Base-by-base conservation (phyloP, 2,329 filamentous ascomycete genomes). In the Blastomyces percursus region DNA sequence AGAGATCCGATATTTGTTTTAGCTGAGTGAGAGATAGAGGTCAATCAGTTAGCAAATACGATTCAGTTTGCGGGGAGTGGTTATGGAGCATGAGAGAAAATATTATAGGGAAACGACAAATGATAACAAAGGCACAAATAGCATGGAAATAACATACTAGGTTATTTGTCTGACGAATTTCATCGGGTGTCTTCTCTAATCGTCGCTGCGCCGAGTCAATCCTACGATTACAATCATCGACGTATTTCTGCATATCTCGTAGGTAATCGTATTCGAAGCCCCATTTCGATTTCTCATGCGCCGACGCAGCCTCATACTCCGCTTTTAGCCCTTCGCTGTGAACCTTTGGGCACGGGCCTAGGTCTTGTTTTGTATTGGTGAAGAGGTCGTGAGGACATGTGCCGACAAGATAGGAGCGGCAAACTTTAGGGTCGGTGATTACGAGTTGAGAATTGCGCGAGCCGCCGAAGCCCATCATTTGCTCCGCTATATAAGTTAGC, bases 371-470 rank as follows among this genome's bases (percentile, higher is more conserved):
- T 55, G 94, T 99, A 79, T 99, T 99, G 67, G 93, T 99, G 83
- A 99, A 99, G 72, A 99, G 90, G 74, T 99, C 94, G 81, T 97
- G 93, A 0, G 94, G 94, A 75, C 94, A 99, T 64, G 90, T 95
- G 70, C 94, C 94, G 66, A 85, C 91, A 59, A 99, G 84, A 76
- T 93, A 97, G 21, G 92, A 96, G 62, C 91, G 90, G 80, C 94
- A 99, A 70, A 96, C 90, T 78, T 96, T 96, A 61, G 89, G 83
- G 76, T 97, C 94, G 64, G 86, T 94, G 70, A 99, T 88, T 66
- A 88, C 88, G 69, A 97, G 84, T 75, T 96, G 89, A 48, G 89
- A 84, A 68, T 86, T 86, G 78, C 88, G 89, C 58, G 87, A 81
- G 64, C 87, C 83, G 63, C 88, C 87, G 67, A 84, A 84, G 73